Evolutionary conservation across 352 stramenopile genomes (phyloP).

Genomic region (Phytopythium boreale): DNA sequence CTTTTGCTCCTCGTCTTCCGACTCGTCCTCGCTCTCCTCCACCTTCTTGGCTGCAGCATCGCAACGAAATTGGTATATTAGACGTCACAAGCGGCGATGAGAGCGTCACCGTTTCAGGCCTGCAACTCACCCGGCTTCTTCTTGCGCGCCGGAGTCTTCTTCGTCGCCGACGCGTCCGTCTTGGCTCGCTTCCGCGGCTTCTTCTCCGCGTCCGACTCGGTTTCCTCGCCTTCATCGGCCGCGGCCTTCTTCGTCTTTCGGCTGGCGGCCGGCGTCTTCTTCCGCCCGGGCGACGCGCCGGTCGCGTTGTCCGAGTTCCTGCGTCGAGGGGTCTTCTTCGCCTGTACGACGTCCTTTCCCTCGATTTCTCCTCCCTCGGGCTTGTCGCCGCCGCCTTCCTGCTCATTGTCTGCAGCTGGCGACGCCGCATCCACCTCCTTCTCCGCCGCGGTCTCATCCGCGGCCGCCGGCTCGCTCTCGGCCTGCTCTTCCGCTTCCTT

Average conservation of each 20-base stretch:
- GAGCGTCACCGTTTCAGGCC: background rate
- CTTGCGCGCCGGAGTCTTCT: conserved; percentile 35
- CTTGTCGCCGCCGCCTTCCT: background rate
- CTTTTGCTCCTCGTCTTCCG: conserved; percentile 32
- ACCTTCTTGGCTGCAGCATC: conserved; percentile 11
- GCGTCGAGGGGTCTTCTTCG: conserved; percentile 4
- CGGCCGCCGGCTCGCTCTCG: background rate
- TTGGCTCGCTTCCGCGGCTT: conserved; percentile 45
- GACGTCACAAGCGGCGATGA: conserved; percentile 1
- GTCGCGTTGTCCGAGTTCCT: background rate
- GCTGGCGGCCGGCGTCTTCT: background rate
- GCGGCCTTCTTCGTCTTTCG: conserved; percentile 9
- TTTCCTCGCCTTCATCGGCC: conserved; percentile 30
- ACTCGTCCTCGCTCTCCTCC: conserved; percentile 23
- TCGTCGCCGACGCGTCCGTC: conserved; percentile 14
- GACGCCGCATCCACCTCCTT: background rate
- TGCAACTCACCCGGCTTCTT: conserved; percentile 31
- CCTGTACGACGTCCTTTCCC: background rate
- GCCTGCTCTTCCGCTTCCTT: conserved; percentile 5
- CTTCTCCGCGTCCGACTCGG: conserved; percentile 50
- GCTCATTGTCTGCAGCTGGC: background rate
- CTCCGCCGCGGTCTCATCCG: background rate
- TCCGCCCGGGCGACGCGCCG: conserved; percentile 1
- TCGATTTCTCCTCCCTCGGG: background rate
- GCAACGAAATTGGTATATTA: background rate